Conservation (phyloP, 192 early-diverging fungal genomes). For the Coemansia sp. region DNA sequence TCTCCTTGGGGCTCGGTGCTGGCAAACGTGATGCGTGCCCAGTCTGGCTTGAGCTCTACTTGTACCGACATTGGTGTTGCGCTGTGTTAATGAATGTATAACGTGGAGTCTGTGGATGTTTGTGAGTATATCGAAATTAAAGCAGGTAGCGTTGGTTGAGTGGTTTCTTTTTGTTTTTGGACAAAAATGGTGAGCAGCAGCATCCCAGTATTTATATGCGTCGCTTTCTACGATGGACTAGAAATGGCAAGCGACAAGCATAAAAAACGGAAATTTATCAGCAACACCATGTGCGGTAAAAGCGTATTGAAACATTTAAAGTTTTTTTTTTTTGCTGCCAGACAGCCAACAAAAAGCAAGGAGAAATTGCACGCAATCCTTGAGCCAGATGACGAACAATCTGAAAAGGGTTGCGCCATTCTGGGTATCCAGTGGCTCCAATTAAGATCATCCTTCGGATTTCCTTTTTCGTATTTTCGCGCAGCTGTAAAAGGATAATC, state of each 20-base stretch:
- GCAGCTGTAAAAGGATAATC: no score
- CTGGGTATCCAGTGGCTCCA: no score
- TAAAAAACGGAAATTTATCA: no score
- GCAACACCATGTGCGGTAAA: no score
- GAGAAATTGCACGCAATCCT: not conserved
- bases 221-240: no score
- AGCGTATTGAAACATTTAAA: no score
- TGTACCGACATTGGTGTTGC: constrained; percentile 28
- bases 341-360: not conserved
- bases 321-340: no score
- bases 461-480: not conserved
- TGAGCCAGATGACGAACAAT: not conserved
- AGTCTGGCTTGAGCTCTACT: constrained; percentile 48
- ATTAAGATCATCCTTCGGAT: not conserved
- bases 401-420: no score
- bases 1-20: not conserved
- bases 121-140: no score
- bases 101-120: not conserved
- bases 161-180: not conserved
- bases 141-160: not conserved
- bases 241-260: no score
- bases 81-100: not conserved
- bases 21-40: constrained; percentile 38
- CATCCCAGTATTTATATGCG: no score
- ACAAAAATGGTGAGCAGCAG: no score